phyloP scores from a whole-genome alignment of 2,329 filamentous ascomycete species.

The Alternaria viburni region DNA sequence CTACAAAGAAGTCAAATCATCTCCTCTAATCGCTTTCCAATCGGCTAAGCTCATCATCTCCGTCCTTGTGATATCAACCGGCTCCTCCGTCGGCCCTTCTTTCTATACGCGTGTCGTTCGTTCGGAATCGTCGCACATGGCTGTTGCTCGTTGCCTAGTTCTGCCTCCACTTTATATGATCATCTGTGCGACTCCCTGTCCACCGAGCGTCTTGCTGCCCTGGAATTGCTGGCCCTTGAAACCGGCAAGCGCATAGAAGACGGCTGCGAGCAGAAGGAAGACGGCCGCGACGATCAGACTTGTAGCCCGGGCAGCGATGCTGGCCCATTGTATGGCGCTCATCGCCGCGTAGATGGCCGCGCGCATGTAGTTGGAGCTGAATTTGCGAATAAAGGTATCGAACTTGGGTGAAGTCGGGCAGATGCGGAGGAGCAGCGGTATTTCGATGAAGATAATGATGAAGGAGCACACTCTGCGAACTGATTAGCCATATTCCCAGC shows the following conservation, averaged over 20 bases:
- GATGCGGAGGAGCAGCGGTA: constrained; percentile 94
- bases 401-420: constrained; percentile 93
- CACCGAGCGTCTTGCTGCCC: constrained; percentile 94
- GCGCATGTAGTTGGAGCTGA: constrained; percentile 97
- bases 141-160: background rate
- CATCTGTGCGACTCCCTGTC: constrained; percentile 94
- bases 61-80: background rate
- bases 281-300: constrained; percentile 87
- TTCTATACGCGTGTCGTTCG: background rate
- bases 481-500: constrained; percentile 7
- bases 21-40: constrained; percentile 3
- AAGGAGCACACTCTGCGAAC: constrained; percentile 53
- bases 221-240: constrained; percentile 85
- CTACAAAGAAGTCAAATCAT: constrained; percentile 27
- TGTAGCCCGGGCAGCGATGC: constrained; percentile 67
- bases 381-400: constrained; percentile 85
- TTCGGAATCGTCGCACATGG: constrained; percentile 1
- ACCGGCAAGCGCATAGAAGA: constrained; percentile 82
- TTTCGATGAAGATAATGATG: constrained; percentile 65
- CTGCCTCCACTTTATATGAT: constrained; percentile 66
- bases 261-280: constrained; percentile 74
- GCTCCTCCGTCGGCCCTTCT: background rate
- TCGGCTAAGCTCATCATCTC: background rate
- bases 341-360: constrained; percentile 84
- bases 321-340: constrained; percentile 84